phyloP scores from a whole-genome alignment of 768 basidiomycete genomes.

The Pulveroboletus sp. region DNA sequence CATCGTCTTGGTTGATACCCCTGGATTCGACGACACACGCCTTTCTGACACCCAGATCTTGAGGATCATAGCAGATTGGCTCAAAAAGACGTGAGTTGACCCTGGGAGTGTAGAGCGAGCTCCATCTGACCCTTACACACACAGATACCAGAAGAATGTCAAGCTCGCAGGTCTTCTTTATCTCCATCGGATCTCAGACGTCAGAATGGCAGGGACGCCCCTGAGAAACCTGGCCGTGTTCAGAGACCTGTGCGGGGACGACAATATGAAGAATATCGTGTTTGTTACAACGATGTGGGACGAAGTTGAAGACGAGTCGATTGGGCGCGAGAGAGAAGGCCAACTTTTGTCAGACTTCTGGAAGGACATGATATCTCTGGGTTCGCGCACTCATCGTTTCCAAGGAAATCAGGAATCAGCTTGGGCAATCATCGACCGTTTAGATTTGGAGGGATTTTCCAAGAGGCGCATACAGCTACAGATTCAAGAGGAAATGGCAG shows the following conservation, averaged over 20 bases:
- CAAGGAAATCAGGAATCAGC: too few species aligned
- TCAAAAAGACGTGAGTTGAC: constrained; percentile 13
- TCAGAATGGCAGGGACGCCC: constrained; percentile 8
- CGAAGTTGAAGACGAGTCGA: not conserved
- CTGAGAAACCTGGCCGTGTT: constrained; percentile 8
- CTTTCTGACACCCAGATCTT: constrained; percentile 8
- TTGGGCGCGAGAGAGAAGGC: constrained; percentile 10
- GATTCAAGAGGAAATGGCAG: constrained; percentile 18
- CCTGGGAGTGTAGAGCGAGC: not conserved
- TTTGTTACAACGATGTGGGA: constrained; percentile 22
- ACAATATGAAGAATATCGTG: constrained; percentile 11
- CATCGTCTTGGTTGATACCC: constrained; percentile 15
- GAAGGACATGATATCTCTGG: constrained; percentile 9
- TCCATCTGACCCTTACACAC: not conserved
- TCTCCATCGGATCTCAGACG: constrained; percentile 12
- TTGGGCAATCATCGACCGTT: too few species aligned
- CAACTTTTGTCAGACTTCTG: constrained; percentile 11
- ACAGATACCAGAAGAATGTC: constrained; percentile 7
- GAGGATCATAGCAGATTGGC: constrained; percentile 9
- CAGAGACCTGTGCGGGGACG: constrained; percentile 7
- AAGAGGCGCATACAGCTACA: not conserved
- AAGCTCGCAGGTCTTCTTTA: constrained; percentile 12
- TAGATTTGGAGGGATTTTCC: not conserved
- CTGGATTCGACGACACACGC: constrained; percentile 14
- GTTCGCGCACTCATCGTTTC: constrained; percentile 14